Evolutionary conservation across 2,329 filamentous ascomycete genomes (phyloP), one percentile per base, ranked within the genome.

Genomic region (Penicillium brevicompactum): DNA sequence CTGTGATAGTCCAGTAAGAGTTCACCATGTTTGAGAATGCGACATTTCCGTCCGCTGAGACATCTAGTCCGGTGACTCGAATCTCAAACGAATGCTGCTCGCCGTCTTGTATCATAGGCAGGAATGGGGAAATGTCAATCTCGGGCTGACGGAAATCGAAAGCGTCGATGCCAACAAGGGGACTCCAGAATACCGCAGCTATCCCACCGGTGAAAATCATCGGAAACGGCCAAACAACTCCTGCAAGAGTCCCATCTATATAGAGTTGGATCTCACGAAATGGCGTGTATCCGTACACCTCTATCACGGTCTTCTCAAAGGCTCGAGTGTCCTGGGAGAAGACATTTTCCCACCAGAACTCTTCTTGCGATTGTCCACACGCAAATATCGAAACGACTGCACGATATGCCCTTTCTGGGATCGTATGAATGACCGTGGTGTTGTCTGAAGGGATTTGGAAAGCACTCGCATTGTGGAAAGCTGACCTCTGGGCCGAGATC

Each of bases 341-440:
- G 1, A 91, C 86, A 66, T 93, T 93, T 54, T 82, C 84, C 86
- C 89, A 94, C 90, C 91, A 95, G 66, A 93, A 93, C 70, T 95
- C 91, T 74, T 94, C 91, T 14, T 80, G 75, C 0, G 82, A 81
- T 70, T 94, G 91, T 0, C 89, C 91, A 61, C 87, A 91, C 14
- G 90, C 89, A 8, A 88, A 85, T n/a, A 94, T 80, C 0, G 88
- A 86, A 52, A 93, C 84, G 8, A 92, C 83, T 16, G 90, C 91
- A 54, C 87, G 85, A 50, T 84, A 82, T 18, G 81, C 80, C 65
- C 90, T 88, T 47, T 75, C 78, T 2, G 90, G 90, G 42, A 95
- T 78, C n/a, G 63, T 74, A 41, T 91, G 71, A 0, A 77, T 78
- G 58, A 82, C 83, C 1, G 80, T 80, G 1, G 88, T 87, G 53